Base-by-base conservation (phyloP, 2,329 filamentous ascomycete genomes). In the Ceratocystis alfenasii region DNA sequence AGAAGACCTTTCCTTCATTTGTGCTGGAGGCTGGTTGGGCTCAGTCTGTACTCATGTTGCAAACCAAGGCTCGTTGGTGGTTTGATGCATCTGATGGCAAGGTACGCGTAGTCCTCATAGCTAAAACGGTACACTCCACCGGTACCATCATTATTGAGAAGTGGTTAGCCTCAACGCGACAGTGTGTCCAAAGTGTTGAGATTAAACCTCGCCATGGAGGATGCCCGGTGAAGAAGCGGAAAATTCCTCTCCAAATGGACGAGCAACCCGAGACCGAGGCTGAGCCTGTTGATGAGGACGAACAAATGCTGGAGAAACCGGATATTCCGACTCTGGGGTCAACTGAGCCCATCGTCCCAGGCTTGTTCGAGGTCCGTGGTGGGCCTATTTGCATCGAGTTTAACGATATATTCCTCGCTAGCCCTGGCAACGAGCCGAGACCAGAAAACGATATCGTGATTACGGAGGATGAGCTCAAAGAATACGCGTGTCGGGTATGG, bases 291-390 rank as follows among this genome's bases (percentile, higher is more conserved):
- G 59, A 61, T 12, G 64, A 65, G 1, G 64, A 65, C 17, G 46
- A 62, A 10, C 46, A 50, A 12, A 50, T 50, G 46, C 48, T 62
- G 41, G 59, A 65, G 12, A 62, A 65, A 68, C 70, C 2, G 67
- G 30, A 6, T n/a, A 59, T 22, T 36, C 44, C 8, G 12, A 68
- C 5, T 10, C 17, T 57, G 17, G 22, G 22, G 12, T 30, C 53
- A 17, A 33, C 15, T 4, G 53, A 57, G 15, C 44, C 62, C 1
- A 63, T 71, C 10, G 68, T 69, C 22, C 67, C 72, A 0, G 63
- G 70, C 17, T 63, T 71, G 41, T 72, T 71, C 62, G 67, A 57
- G 8, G 65, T 66, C 4, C 33, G 46, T 8, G 65, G 65, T 2
- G 65, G 59, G 5, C 59, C 65, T 25, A 62, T 66, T 30, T 25